These are phyloP conservation scores for Diplosphaera chodatii DNA, from an alignment of 139 green algal species.

Conservation along the genomic window DNA sequence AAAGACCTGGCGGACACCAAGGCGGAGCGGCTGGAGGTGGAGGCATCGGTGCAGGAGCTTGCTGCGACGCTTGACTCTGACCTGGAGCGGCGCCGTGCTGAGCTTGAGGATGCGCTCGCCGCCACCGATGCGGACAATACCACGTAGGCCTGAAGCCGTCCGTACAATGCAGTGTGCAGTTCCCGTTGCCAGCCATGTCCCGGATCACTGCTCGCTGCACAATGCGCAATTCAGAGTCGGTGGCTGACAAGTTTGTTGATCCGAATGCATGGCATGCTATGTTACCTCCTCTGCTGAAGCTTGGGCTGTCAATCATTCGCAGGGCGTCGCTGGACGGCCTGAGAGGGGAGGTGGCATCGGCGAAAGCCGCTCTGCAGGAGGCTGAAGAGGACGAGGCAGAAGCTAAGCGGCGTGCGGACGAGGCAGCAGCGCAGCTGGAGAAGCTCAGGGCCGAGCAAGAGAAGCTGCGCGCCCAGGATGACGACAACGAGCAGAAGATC, in stretches of 20 bases:
- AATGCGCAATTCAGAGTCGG: too few species aligned
- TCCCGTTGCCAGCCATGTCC: too few species aligned
- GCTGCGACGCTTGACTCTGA: conserved; percentile 36
- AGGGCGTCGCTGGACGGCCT: conserved; percentile 23
- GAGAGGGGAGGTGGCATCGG: conserved; percentile 10
- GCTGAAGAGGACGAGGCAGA: conserved; percentile 12
- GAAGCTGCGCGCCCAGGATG: conserved; percentile 19
- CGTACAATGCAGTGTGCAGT: too few species aligned
- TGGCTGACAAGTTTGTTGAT: too few species aligned
- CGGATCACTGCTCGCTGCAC: too few species aligned
- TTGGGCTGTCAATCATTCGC: background rate
- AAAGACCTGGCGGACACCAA: too few species aligned
- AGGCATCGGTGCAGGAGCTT: conserved; percentile 24
- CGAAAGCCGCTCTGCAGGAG: background rate
- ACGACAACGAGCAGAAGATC: conserved; percentile 17
- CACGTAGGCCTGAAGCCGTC: too few species aligned
- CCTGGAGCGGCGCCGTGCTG: conserved; percentile 38
- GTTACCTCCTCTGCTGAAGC: too few species aligned
- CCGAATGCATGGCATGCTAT: too few species aligned
- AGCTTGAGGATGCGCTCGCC: conserved; percentile 38
- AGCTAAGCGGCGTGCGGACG: background rate
- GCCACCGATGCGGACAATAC: conserved; percentile 21
- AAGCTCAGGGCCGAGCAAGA: conserved; percentile 46
- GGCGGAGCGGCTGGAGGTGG: conserved; percentile 34
- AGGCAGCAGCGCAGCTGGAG: conserved; percentile 15